Base-by-base conservation (phyloP, 2,329 filamentous ascomycete genomes). In the Microdochium paspali region DNA sequence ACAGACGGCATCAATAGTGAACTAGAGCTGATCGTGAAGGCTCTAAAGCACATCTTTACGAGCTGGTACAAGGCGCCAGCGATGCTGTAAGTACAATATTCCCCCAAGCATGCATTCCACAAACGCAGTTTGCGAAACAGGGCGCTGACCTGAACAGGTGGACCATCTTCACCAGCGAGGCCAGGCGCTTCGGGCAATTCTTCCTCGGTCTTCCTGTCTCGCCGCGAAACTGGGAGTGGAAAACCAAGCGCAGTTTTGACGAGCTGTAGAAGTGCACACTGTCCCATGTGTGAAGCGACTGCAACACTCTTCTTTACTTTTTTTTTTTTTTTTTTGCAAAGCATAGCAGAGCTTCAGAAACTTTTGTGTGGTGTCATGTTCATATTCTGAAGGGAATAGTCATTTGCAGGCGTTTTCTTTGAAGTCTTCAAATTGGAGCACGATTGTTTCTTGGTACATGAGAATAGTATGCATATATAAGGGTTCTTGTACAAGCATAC, bases 51-150 rank as follows among this genome's bases (percentile, higher is more conserved):
- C 56, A 81, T 97, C 2, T 23, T 93, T 9, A 73, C 64, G 53
- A 77, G 79, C 50, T 98, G 89, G 87, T 47, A 82, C 5, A 67
- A 73, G 21, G 70, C 90, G 44, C 90, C 90, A 0, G 71, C 66
- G 43, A 76, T 76, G 51, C 48, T 86, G 86, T 93, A 76, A 80
- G 87, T 80, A 10, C 23, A 9, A 21, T 23, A 24, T 50, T 32
- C 18, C 24, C 18, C 24, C n/a, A 5, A 12, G 7, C 35, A 7
- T 24, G 5, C 15, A 9, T 25, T 13, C 40, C 10, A 40, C 50
- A 48, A 43, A 28, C 7, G n/a, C 1, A n/a, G 44, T 23, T 12
- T 44, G 18, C 23, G 23, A 35, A 48, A 56, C 28, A 25, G 10
- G 31, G 15, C 23, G 20, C 44, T 51, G n/a, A 45, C 20, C 9